These are phyloP conservation scores for Emericellopsis atlantica DNA, from an alignment of 2,329 filamentous ascomycete species.

Conservation along the genomic window DNA sequence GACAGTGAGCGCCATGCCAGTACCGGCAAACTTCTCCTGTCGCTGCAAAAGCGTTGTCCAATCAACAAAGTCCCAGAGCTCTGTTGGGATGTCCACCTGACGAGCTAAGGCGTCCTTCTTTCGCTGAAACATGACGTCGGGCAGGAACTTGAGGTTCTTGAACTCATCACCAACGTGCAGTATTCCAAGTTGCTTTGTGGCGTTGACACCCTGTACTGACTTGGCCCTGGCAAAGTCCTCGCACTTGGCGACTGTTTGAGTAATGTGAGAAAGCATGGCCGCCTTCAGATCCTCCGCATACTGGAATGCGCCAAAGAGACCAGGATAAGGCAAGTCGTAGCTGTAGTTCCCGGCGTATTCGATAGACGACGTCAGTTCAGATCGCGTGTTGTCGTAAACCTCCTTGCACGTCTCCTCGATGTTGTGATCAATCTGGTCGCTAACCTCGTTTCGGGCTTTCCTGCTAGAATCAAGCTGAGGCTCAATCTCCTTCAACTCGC, in stretches of 20 bases:
- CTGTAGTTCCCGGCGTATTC: conserved; percentile 61
- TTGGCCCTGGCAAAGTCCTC: conserved; percentile 75
- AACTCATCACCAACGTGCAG: conserved; percentile 83
- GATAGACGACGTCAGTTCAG: conserved; percentile 65
- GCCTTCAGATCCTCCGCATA: conserved; percentile 89
- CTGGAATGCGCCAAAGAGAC: conserved; percentile 71
- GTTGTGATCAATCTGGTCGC: conserved; percentile 66
- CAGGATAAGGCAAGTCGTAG: conserved; percentile 76
- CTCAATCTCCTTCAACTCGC: conserved; percentile 70
- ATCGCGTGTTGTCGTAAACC: conserved; percentile 73
- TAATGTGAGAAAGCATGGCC: conserved; percentile 82
- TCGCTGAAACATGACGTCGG: conserved; percentile 88
- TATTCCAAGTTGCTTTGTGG: conserved; percentile 80
- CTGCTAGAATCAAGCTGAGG: conserved; percentile 75
- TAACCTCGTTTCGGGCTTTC: conserved; percentile 66
- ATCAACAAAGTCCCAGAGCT: conserved; percentile 91
- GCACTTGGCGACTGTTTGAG: conserved; percentile 62
- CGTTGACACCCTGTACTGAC: conserved; percentile 69
- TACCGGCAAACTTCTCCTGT: conserved; percentile 90
- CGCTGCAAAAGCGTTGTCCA: conserved; percentile 68
- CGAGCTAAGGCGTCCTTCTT: conserved; percentile 70
- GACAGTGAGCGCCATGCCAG: conserved; percentile 87
- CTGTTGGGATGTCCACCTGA: conserved; percentile 77
- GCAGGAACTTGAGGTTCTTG: conserved; percentile 72
- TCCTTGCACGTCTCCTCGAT: conserved; percentile 79